Base-by-base conservation (phyloP, 257 asterid species). In the Nicotiana obtusifolia region DNA sequence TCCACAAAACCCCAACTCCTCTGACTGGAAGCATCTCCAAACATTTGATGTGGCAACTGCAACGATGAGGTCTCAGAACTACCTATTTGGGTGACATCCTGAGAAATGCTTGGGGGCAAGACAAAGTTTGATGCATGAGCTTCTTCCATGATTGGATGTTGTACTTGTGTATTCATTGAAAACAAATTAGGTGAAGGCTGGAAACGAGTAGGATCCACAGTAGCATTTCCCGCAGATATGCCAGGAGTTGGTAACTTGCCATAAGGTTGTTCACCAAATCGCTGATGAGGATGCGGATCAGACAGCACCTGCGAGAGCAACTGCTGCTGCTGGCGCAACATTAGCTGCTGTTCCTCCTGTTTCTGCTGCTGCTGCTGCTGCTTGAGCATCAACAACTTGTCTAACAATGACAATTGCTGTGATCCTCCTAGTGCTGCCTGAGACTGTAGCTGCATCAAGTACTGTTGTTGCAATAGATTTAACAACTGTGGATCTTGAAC, bases 401-500 rank as follows among this genome's bases (percentile, higher is more conserved):
- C 99, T 86, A 96, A 82, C 44, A 91, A 60, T 0, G 91, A 88
- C 64, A 86, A 83, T 83, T 91, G 98, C 78, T 91, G 99, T 41
- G 91, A 79, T 68, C 93, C 82, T 88, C 93, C 82, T 88, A 88
- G 88, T 49, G 94, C 93, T 41, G 89, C 83, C 84, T 92, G 98
- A 13, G 97, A 77, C 54, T 94, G 98, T 19, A 88, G 81, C 88
- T 92, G 97, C 88, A 89, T 62, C 86, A 90, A 81, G 76, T 92
- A 93, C 87, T 94, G 98, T 78, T 96, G 98, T 82, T 94, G 99
- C 86, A 93, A 87, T 89, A 96, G 82, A 87, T 88, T 90, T 41
- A 93, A 78, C 31, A 94, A 76, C 78, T 93, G 99, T 10, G 95
- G 97, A 83, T 96, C 98, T 83, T 96, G 97, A 81, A 90, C 60